These are phyloP conservation scores for Colletotrichum viniferum DNA, from an alignment of 2,329 filamentous ascomycete species.

Conservation along the genomic window DNA sequence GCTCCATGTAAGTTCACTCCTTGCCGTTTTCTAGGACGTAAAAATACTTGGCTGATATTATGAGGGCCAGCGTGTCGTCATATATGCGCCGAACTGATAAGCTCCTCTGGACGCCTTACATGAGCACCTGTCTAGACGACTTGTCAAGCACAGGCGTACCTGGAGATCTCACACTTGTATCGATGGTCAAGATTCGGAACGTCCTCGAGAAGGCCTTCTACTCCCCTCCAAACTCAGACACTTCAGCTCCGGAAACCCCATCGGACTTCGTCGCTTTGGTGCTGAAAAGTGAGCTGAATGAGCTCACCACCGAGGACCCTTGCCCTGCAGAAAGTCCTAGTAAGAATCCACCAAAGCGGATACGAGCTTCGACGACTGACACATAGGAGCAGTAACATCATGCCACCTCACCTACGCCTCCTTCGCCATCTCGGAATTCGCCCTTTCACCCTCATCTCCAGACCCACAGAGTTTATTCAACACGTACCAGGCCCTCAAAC, in stretches of 20 bases:
- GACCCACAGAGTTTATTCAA: background rate
- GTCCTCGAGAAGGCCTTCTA: background rate
- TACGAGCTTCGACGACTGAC: background rate
- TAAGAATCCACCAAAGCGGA: no score
- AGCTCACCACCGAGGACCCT: no score
- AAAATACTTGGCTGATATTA: no score
- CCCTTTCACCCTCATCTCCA: background rate
- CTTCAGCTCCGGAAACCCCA: fast-evolving
- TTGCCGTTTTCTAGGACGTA: no score
- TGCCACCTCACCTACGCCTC: background rate
- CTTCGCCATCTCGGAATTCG: background rate
- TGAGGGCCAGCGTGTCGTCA: background rate
- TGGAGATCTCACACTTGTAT: background rate
- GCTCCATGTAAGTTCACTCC: background rate
- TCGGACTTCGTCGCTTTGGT: background rate
- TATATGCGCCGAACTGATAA: background rate
- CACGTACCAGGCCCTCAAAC: background rate
- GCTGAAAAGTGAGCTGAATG: no score
- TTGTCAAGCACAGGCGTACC: background rate
- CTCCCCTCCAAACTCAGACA: background rate
- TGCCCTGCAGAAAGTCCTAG: no score
- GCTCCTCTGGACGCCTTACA: background rate
- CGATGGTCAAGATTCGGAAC: background rate
- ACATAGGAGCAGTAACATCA: background rate
- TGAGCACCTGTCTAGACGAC: background rate